These are phyloP conservation scores for Miscanthus lutarioriparius DNA, from an alignment of 176 grass and related monocot species.

Conservation along the genomic window DNA sequence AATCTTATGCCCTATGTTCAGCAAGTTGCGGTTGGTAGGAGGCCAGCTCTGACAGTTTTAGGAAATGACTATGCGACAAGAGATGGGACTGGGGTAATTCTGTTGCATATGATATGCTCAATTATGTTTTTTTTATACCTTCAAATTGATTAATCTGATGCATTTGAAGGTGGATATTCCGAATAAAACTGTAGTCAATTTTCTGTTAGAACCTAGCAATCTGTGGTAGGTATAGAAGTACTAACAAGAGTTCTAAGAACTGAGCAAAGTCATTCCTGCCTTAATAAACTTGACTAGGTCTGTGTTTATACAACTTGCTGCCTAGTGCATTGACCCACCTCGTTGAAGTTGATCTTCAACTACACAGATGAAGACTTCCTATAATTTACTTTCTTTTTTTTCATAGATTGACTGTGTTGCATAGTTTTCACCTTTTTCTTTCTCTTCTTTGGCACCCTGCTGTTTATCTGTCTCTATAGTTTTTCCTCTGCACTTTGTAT, in stretches of 20 bases:
- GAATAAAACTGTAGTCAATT: background rate
- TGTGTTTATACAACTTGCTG: slow-evolving; percentile 16
- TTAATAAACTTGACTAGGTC: background rate
- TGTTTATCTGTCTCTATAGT: background rate
- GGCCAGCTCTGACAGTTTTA: slow-evolving; percentile 72
- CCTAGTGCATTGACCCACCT: background rate
- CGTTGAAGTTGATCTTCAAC: background rate
- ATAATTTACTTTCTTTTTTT: background rate
- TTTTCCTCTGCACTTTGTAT: background rate
- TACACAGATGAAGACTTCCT: background rate
- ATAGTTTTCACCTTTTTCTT: background rate
- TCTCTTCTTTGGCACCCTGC: background rate
- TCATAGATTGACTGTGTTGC: background rate
- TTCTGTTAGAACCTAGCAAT: background rate
- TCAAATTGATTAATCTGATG: slow-evolving; percentile 25
- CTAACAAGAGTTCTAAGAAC: background rate
- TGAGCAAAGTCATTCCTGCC: background rate
- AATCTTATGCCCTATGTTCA: slow-evolving; percentile 98
- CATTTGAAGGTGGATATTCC: background rate
- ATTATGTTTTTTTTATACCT: slow-evolving; percentile 6
- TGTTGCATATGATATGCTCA: slow-evolving; percentile 31
- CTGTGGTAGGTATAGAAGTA: background rate
- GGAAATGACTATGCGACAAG: slow-evolving; percentile 88
- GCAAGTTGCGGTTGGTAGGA: slow-evolving; percentile 89
- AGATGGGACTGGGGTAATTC: slow-evolving; percentile 88